These are phyloP conservation scores for Ascochyta viciae-villosae DNA, from an alignment of 2,329 filamentous ascomycete species.

Conservation along the genomic window DNA sequence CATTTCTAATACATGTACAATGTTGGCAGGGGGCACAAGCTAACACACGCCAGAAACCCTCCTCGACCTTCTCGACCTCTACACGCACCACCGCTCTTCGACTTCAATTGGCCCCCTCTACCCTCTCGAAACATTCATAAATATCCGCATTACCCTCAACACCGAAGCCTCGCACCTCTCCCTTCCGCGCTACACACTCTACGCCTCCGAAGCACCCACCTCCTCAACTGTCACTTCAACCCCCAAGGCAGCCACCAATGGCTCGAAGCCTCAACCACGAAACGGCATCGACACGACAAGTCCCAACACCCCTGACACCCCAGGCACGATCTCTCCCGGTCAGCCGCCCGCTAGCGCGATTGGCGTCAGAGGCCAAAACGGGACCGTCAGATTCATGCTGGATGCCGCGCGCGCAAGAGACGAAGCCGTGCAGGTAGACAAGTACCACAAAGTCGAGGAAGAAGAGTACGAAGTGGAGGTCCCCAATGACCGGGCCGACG, in stretches of 20 bases:
- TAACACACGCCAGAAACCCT: constrained; percentile 72
- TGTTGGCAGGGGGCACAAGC: not conserved
- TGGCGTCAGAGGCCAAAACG: constrained; percentile 61
- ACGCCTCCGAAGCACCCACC: constrained; percentile 41
- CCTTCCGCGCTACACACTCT: constrained; percentile 66
- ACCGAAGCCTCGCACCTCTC: constrained; percentile 72
- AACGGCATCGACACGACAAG: constrained; percentile 46
- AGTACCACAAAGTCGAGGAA: constrained; percentile 75
- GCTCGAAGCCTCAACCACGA: constrained; percentile 29
- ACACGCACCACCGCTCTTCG: constrained; percentile 79
- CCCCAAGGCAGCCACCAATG: constrained; percentile 27
- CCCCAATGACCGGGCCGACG: constrained; percentile 31
- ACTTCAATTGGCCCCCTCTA: constrained; percentile 78
- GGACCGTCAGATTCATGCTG: constrained; percentile 89
- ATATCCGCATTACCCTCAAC: constrained; percentile 86
- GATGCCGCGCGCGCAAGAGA: constrained; percentile 75
- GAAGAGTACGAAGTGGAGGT: constrained; percentile 81
- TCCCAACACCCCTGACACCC: constrained; percentile 54
- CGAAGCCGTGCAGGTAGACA: constrained; percentile 72
- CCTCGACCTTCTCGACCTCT: constrained; percentile 89
- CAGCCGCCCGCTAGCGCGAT: constrained; percentile 47
- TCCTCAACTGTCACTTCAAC: constrained; percentile 15
- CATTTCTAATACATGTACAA: not conserved
- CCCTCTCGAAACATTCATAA: constrained; percentile 79
- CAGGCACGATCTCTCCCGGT: constrained; percentile 51